A percentile compares a stretch with the other conserved stretches of the same genome.
Evolutionary conservation across 352 stramenopile genomes (phyloP).

Genomic region (Bremia lactucae): DNA sequence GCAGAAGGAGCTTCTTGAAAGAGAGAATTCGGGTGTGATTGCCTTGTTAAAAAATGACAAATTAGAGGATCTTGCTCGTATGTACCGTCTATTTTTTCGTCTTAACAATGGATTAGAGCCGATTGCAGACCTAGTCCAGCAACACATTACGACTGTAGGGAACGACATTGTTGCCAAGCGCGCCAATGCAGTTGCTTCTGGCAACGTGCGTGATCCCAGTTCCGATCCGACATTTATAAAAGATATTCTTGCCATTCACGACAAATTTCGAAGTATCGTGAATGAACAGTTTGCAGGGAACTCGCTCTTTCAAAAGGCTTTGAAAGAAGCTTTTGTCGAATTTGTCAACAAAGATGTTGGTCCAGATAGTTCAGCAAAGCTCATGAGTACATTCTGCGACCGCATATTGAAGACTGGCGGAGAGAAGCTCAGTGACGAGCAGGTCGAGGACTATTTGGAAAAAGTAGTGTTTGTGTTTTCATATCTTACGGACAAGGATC

Average conservation of each 20-base stretch:
- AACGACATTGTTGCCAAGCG: constrained; percentile 85
- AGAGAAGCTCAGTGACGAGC: constrained; percentile 95
- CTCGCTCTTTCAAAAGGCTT: constrained; percentile 97
- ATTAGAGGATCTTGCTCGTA: constrained; percentile 92
- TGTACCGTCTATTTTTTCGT: constrained; percentile 96
- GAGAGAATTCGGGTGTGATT: constrained; percentile 94
- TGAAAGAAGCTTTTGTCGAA: constrained; percentile 99
- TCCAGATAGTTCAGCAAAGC: constrained; percentile 94
- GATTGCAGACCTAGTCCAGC: constrained; percentile 93
- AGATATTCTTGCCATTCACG: constrained; percentile 93
- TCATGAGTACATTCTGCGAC: constrained; percentile 99
- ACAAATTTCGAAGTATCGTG: constrained; percentile 96
- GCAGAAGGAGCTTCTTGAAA: constrained; percentile 95
- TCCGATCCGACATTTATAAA: constrained; percentile 97
- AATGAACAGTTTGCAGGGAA: constrained; percentile 95
- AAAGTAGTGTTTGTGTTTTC: constrained; percentile 98
- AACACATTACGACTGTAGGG: constrained; percentile 88
- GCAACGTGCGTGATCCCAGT: constrained; percentile 86
- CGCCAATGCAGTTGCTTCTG: constrained; percentile 82
- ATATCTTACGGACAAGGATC: constrained; percentile 99
- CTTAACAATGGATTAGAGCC: constrained; percentile 94
- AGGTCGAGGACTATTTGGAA: constrained; percentile 95
- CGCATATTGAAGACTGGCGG: constrained; percentile 96
- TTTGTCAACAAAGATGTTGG: constrained; percentile 99
- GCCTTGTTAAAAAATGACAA: constrained; percentile 96